These are phyloP conservation scores for Fraxinus cuspidata DNA, from an alignment of 257 asterid species.

Conservation along the genomic window DNA sequence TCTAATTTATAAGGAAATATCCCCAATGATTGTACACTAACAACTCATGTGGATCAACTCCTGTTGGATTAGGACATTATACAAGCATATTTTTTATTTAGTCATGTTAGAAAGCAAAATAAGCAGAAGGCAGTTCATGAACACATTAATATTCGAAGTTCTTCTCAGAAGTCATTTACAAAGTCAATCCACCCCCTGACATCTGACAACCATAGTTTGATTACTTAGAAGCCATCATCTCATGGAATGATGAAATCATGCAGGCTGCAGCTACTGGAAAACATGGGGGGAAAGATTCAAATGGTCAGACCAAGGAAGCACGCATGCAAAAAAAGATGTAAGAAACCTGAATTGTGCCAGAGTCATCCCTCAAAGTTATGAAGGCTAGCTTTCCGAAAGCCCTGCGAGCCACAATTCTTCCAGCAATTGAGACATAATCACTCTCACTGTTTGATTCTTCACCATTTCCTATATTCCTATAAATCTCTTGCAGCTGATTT, in stretches of 20 bases:
- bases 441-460: conserved; percentile 64
- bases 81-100: background rate
- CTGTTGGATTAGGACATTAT: background rate
- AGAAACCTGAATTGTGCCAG: conserved; percentile 89
- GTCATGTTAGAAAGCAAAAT: background rate
- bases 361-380: conserved; percentile 88
- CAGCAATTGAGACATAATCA: conserved; percentile 79
- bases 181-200: background rate
- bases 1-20: background rate
- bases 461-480: conserved; percentile 69
- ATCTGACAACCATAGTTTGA: background rate
- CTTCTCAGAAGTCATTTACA: background rate
- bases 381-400: conserved; percentile 97
- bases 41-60: background rate
- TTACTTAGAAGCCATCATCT: background rate
- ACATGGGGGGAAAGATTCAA: background rate
- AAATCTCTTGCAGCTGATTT: conserved; percentile 76
- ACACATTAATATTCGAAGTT: background rate
- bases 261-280: background rate
- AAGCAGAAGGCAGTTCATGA: background rate
- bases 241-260: background rate
- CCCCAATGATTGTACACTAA: background rate
- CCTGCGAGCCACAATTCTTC: conserved; percentile 90
- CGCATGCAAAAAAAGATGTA: conserved; percentile 2
- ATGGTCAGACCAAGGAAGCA: background rate